Percentiles rank a stretch among this genome's conserved stretches.
phyloP scores from a whole-genome alignment of 192 early-diverging fungal species.

The Spinellus fusiger region DNA sequence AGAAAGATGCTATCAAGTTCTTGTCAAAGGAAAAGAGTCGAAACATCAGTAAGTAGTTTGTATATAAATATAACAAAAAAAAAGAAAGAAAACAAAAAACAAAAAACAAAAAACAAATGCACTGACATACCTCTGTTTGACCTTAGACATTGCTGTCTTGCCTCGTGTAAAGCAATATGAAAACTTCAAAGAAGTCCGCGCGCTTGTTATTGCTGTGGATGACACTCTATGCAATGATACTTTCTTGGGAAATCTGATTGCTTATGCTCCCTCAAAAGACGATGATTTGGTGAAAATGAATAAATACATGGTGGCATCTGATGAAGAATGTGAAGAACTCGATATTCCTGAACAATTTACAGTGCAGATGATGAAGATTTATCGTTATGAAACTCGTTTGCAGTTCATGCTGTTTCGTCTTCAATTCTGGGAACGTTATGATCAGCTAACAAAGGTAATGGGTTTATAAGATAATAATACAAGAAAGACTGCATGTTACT shows the following conservation, averaged over 20 bases:
- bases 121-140: background rate
- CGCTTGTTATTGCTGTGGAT: conserved; percentile 60
- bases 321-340: conserved; percentile 46
- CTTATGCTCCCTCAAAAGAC: conserved; percentile 62
- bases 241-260: conserved; percentile 57
- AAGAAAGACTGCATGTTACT: background rate
- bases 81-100: background rate
- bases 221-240: conserved; percentile 56
- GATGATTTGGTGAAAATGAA: conserved; percentile 36
- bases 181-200: conserved; percentile 51
- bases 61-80: background rate
- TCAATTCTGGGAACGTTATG: conserved; percentile 57
- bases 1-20: conserved; percentile 57
- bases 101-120: no score
- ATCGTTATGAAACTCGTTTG: conserved; percentile 67
- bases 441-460: conserved; percentile 51
- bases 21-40: conserved; percentile 61
- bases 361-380: conserved; percentile 53
- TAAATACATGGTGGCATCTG: conserved; percentile 23
- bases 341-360: conserved; percentile 65
- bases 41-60: conserved; percentile 37
- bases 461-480: background rate
- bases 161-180: conserved; percentile 26
- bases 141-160: conserved; percentile 24
- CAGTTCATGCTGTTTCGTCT: conserved; percentile 58